Percentiles rank a stretch among this genome's conserved stretches.
phyloP scores from a whole-genome alignment of 2,329 filamentous ascomycete species.

The Aspergillus pseudoterreus region DNA sequence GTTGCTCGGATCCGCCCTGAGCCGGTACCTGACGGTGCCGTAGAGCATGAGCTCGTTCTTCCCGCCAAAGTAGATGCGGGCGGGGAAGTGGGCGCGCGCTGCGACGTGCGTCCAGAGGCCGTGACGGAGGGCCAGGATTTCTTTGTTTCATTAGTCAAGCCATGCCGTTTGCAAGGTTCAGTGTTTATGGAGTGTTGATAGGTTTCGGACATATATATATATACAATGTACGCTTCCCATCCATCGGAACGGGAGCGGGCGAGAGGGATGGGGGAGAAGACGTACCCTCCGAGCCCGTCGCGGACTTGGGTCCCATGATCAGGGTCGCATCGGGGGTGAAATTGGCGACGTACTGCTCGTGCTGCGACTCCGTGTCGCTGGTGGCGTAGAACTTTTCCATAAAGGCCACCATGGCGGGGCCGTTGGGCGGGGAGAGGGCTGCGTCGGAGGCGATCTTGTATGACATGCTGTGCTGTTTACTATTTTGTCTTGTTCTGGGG shows the following conservation, averaged over 20 bases:
- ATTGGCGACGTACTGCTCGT: slow-evolving; percentile 32
- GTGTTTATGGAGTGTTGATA: neutral
- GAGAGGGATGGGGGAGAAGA: neutral
- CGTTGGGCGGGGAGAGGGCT: slow-evolving; percentile 22
- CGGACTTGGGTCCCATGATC: slow-evolving; percentile 36
- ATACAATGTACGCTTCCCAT: too few species aligned
- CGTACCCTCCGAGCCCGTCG: slow-evolving; percentile 29
- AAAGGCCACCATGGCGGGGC: slow-evolving; percentile 26
- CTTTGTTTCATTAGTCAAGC: slow-evolving; percentile 13
- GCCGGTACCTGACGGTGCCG: slow-evolving; percentile 32
- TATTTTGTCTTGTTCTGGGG: neutral
- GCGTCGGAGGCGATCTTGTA: slow-evolving; percentile 28
- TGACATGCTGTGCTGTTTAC: slow-evolving; percentile 22
- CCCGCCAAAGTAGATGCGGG: slow-evolving; percentile 30
- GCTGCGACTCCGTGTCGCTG: slow-evolving; percentile 32
- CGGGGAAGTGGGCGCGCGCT: slow-evolving; percentile 28
- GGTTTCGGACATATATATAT: neutral
- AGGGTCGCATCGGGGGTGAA: slow-evolving; percentile 35
- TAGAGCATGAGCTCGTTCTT: slow-evolving; percentile 36
- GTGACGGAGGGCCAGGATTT: slow-evolving; percentile 32
- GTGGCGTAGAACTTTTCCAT: slow-evolving; percentile 35
- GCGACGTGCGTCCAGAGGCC: slow-evolving; percentile 35
- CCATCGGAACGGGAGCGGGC: neutral
- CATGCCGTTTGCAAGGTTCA: too few species aligned
- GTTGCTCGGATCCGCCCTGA: slow-evolving; percentile 25